phyloP scores from a whole-genome alignment of 768 basidiomycete species.

The Leccinum broughii region DNA sequence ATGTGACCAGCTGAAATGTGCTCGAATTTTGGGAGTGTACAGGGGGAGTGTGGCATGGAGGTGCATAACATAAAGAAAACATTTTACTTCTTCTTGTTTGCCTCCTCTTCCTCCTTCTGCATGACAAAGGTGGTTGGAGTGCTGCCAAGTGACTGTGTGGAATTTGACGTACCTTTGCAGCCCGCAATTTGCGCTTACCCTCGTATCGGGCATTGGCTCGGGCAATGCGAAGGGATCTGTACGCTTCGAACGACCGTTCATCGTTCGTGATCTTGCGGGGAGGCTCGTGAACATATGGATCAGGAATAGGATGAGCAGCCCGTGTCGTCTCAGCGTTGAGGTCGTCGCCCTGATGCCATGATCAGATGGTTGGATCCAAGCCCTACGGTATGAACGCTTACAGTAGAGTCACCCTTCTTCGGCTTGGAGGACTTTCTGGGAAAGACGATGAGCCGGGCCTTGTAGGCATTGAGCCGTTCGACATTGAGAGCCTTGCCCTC shows the following conservation, averaged over 20 bases:
- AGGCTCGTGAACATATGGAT: conserved; percentile 66
- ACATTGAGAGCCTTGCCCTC: conserved; percentile 97
- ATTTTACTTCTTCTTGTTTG: conserved; percentile 83
- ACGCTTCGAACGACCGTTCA: conserved; percentile 89
- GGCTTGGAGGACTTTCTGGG: conserved; percentile 93
- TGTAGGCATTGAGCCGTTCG: conserved; percentile 92
- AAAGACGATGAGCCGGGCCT: conserved; percentile 91
- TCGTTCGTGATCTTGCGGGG: conserved; percentile 92
- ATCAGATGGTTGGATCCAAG: conserved; percentile 6
- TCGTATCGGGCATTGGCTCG: conserved; percentile 83
- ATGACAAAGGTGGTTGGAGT: conserved; percentile 19
- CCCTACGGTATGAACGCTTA: conserved; percentile 40
- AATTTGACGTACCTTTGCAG: conserved; percentile 67
- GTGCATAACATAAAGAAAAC: conserved; percentile 17
- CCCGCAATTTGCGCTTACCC: conserved; percentile 84
- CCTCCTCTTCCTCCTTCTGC: conserved; percentile 91
- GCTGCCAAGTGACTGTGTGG: neutral
- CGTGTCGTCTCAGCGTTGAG: conserved; percentile 79
- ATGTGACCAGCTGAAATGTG: conserved; percentile 14
- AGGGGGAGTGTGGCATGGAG: conserved; percentile 27
- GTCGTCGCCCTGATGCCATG: conserved; percentile 65
- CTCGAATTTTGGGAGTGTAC: conserved; percentile 42
- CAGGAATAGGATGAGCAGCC: conserved; percentile 62
- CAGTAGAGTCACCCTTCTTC: conserved; percentile 93
- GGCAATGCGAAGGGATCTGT: conserved; percentile 80